These are phyloP conservation scores for Hypoxylon sp. DNA, from an alignment of 2,329 filamentous ascomycete species.

Conservation along the genomic window DNA sequence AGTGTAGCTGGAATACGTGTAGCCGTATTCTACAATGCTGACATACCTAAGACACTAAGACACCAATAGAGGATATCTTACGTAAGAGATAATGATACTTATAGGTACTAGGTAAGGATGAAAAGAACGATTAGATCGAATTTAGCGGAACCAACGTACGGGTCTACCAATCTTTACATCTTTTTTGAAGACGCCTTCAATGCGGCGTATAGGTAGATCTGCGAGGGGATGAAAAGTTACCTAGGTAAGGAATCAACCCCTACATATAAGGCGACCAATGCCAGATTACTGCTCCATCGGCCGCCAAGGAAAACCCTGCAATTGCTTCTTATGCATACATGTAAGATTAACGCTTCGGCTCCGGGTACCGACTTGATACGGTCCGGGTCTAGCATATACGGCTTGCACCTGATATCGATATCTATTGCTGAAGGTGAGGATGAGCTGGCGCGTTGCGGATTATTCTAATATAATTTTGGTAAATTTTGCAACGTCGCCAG, in stretches of 20 bases:
- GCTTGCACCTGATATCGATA: background rate
- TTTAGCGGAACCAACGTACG: background rate
- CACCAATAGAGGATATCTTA: background rate
- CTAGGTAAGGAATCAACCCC: background rate
- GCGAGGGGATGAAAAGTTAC: background rate
- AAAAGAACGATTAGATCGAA: background rate
- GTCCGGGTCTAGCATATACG: background rate
- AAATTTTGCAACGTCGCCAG: background rate
- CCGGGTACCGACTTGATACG: background rate
- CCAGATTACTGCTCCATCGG: background rate
- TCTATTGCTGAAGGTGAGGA: background rate
- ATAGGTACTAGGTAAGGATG: background rate
- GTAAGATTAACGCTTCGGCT: background rate
- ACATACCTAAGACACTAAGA: background rate
- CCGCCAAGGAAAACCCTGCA: background rate
- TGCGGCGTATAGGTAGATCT: background rate
- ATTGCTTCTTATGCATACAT: slow-evolving; percentile 1
- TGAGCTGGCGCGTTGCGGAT: background rate
- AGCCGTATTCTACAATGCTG: background rate
- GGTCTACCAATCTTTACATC: background rate
- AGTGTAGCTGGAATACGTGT: background rate
- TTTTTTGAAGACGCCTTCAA: background rate
- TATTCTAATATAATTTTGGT: background rate
- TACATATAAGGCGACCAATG: slow-evolving; percentile 2
- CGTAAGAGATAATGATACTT: background rate